phyloP scores from a whole-genome alignment of 2,329 filamentous ascomycete genomes.

The Aspergillus phoenicis region DNA sequence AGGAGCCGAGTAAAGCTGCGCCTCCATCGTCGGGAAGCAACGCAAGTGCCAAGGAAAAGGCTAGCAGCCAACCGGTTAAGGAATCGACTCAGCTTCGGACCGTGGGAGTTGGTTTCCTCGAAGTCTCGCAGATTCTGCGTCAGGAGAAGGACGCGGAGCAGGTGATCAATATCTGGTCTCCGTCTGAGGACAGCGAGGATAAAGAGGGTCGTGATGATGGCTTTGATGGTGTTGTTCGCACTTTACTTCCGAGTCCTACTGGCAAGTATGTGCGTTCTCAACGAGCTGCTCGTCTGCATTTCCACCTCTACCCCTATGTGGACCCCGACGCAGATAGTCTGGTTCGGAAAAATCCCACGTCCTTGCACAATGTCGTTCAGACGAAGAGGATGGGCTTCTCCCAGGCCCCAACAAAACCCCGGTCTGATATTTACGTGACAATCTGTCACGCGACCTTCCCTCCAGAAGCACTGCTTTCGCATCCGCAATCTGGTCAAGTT shows the following conservation, averaged over 20 bases:
- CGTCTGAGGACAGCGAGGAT: slow-evolving; percentile 58
- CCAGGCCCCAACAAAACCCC: slow-evolving; percentile 80
- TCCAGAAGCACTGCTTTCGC: slow-evolving; percentile 64
- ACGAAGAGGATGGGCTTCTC: slow-evolving; percentile 93
- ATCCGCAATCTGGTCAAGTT: slow-evolving; percentile 78
- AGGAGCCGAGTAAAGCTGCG: slow-evolving; percentile 28
- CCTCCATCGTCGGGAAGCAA: slow-evolving; percentile 38
- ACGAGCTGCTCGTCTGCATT: slow-evolving; percentile 73
- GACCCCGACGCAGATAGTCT: slow-evolving; percentile 76
- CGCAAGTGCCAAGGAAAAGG: slow-evolving; percentile 30
- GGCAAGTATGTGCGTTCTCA: slow-evolving; percentile 73
- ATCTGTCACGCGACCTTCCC: slow-evolving; percentile 77
- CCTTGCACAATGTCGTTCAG: slow-evolving; percentile 77
- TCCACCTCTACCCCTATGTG: slow-evolving; percentile 77
- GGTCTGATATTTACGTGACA: slow-evolving; percentile 95
- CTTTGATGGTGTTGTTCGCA: slow-evolving; percentile 72
- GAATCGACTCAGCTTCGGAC: slow-evolving; percentile 60
- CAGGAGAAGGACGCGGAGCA: slow-evolving; percentile 73
- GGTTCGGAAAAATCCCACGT: slow-evolving; percentile 82
- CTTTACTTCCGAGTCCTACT: slow-evolving; percentile 72
- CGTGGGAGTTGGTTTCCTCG: slow-evolving; percentile 75
- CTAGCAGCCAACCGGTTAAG: slow-evolving; percentile 32
- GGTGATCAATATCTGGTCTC: slow-evolving; percentile 75
- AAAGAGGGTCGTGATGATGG: slow-evolving; percentile 63
- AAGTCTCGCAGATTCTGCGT: slow-evolving; percentile 74